These are phyloP conservation scores for Penicillium diatomitis DNA, from an alignment of 495 filamentous ascomycete genomes.

Conservation along the genomic window DNA sequence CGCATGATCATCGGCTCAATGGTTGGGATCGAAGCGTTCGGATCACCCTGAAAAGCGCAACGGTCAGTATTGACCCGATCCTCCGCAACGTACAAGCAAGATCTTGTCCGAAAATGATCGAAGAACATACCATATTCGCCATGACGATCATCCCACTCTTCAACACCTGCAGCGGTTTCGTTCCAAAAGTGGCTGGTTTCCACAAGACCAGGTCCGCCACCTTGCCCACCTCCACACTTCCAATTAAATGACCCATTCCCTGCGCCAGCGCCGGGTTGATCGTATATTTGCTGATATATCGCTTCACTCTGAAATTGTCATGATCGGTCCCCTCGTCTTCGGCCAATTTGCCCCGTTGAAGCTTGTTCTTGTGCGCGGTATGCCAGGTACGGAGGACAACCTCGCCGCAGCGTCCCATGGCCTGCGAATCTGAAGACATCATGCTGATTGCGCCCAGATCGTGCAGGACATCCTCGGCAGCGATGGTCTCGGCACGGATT, in stretches of 20 bases:
- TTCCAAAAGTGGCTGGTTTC: slow-evolving; percentile 78
- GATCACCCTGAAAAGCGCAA: slow-evolving; percentile 57
- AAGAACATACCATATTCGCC: slow-evolving; percentile 66
- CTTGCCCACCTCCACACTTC: slow-evolving; percentile 83
- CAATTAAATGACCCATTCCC: slow-evolving; percentile 85
- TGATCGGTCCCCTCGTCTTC: slow-evolving; percentile 77
- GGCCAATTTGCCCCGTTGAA: slow-evolving; percentile 65
- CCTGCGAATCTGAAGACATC: slow-evolving; percentile 96
- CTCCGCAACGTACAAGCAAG: slow-evolving; percentile 1
- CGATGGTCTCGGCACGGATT: slow-evolving; percentile 93
- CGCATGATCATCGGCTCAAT: slow-evolving; percentile 81
- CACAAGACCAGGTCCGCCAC: slow-evolving; percentile 88
- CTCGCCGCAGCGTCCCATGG: slow-evolving; percentile 95
- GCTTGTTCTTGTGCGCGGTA: slow-evolving; percentile 96
- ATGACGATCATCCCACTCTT: slow-evolving; percentile 87
- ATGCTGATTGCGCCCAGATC: slow-evolving; percentile 94
- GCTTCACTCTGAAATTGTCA: slow-evolving; percentile 88
- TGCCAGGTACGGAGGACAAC: slow-evolving; percentile 95
- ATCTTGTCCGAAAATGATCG: not conserved
- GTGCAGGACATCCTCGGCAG: slow-evolving; percentile 93
- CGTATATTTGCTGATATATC: slow-evolving; percentile 95
- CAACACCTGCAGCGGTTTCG: slow-evolving; percentile 73
- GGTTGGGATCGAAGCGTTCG: slow-evolving; percentile 86
- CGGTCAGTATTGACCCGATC: not conserved
- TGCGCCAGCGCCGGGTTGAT: slow-evolving; percentile 93